phyloP scores from a whole-genome alignment of 2,329 filamentous ascomycete species.

The Trichoderma citrinoviride region DNA sequence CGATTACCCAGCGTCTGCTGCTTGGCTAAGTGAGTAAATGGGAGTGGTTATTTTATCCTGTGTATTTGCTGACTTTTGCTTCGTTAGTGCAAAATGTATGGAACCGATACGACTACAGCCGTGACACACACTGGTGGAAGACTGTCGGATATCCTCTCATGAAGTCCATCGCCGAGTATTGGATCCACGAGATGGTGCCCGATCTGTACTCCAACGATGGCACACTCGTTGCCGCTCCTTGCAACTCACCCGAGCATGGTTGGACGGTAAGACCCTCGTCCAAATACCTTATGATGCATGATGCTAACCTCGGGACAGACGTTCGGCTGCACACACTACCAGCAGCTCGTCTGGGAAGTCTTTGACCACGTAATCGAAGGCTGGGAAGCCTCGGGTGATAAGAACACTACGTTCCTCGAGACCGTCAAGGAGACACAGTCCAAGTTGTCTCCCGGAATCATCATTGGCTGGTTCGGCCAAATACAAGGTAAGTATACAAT shows the following conservation, averaged over 20 bases:
- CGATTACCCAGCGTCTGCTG: conserved; percentile 16
- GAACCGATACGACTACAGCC: conserved; percentile 55
- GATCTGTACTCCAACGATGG: conserved; percentile 51
- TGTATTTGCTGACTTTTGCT: background rate
- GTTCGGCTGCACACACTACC: conserved; percentile 53
- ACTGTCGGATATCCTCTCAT: conserved; percentile 51
- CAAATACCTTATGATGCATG: background rate
- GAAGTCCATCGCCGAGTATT: conserved; percentile 54
- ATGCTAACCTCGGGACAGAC: conserved; percentile 30
- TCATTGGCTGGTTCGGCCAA: conserved; percentile 17
- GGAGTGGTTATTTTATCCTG: background rate
- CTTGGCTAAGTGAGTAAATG: conserved; percentile 17
- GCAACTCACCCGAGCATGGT: conserved; percentile 58
- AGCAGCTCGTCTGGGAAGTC: conserved; percentile 49
- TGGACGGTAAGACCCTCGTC: conserved; percentile 33
- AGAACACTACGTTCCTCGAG: conserved; percentile 32
- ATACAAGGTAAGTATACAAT: conserved; percentile 9
- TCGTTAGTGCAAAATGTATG: conserved; percentile 56
- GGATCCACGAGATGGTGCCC: conserved; percentile 51
- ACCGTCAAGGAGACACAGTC: conserved; percentile 32
- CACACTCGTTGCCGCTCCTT: conserved; percentile 55
- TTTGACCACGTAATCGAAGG: conserved; percentile 39
- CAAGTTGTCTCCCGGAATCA: conserved; percentile 13
- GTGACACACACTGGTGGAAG: conserved; percentile 46
- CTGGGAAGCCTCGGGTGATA: conserved; percentile 27